Evolutionary conservation across 2,329 filamentous ascomycete genomes (phyloP).

Genomic region (Parasarocladium wereldwijsianum): DNA sequence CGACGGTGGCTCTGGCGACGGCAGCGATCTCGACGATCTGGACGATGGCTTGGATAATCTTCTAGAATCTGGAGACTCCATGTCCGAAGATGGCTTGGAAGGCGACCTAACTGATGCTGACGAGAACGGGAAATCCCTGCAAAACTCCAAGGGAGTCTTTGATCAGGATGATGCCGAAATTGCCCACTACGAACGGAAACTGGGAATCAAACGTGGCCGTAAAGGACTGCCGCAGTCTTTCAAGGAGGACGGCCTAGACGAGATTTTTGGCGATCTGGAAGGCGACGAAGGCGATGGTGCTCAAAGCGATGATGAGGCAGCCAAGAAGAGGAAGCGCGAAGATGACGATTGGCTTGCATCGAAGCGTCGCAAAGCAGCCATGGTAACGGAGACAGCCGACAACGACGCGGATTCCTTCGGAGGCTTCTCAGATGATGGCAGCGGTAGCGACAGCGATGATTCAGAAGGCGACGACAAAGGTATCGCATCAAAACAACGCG

Average conservation of each 20-base stretch:
- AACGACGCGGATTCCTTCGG: constrained; percentile 11
- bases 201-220: constrained; percentile 65
- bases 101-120: constrained; percentile 11
- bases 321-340: constrained; percentile 44
- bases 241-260: constrained; percentile 69
- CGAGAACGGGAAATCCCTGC: constrained; percentile 15
- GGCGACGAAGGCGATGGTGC: constrained; percentile 21
- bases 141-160: constrained; percentile 44
- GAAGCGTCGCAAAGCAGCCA: constrained; percentile 32
- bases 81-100: constrained; percentile 5
- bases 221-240: constrained; percentile 62
- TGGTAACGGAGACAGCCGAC: constrained; percentile 5
- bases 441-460: constrained; percentile 10
- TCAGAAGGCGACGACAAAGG: constrained; percentile 21
- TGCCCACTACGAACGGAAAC: constrained; percentile 68
- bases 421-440: constrained; percentile 13
- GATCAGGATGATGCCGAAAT: constrained; percentile 82
- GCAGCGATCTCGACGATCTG: constrained; percentile 9
- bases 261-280: constrained; percentile 53
- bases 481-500: constrained; percentile 15
- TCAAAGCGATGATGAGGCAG: constrained; percentile 36
- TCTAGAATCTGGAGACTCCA: constrained; percentile 7
- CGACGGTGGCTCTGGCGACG: constrained; percentile 7
- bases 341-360: constrained; percentile 45
- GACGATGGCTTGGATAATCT: constrained; percentile 8